These are phyloP conservation scores for Syncephalastrum sp. DNA, from an alignment of 371 early-diverging fungal species.

Conservation along the genomic window DNA sequence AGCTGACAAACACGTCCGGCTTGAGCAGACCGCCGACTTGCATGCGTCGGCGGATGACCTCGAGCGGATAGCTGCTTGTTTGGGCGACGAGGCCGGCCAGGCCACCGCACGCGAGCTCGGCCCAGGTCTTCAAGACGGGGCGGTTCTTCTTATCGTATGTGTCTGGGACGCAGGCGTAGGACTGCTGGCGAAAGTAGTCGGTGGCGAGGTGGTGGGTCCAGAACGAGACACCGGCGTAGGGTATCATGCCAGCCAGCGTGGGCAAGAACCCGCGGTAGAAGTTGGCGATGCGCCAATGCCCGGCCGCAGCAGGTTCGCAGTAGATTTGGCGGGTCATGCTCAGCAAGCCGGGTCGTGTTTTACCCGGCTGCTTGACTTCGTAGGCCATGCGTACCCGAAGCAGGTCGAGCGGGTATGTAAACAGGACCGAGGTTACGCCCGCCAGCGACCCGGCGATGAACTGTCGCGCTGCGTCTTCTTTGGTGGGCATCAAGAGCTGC, in stretches of 20 bases:
- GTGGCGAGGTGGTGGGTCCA: constrained; percentile 70
- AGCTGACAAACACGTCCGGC: constrained; percentile 53
- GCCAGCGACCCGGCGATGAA: constrained; percentile 80
- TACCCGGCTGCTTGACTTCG: constrained; percentile 52
- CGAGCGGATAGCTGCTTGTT: constrained; percentile 89
- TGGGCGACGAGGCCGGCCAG: constrained; percentile 86
- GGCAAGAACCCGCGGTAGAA: constrained; percentile 93
- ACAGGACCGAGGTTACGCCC: constrained; percentile 88
- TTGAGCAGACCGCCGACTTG: constrained; percentile 78
- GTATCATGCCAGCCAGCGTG: constrained; percentile 92
- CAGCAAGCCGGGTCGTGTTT: constrained; percentile 31
- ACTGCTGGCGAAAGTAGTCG: constrained; percentile 52
- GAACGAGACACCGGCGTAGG: constrained; percentile 95
- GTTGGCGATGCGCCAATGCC: constrained; percentile 47
- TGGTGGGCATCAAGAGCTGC: constrained; percentile 70
- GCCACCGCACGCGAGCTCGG: constrained; percentile 81
- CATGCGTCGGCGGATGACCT: constrained; percentile 84
- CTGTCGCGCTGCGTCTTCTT: constrained; percentile 61
- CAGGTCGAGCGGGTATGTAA: constrained; percentile 94
- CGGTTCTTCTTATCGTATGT: constrained; percentile 32
- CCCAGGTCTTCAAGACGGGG: constrained; percentile 64
- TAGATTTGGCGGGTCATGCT: constrained; percentile 49
- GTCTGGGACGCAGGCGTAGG: constrained; percentile 17
- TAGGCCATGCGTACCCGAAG: constrained; percentile 94
- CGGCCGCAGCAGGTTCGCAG: constrained; percentile 50